Evolutionary conservation across 2,329 filamentous ascomycete species (phyloP).

Genomic region (Aspergillus sp.): DNA sequence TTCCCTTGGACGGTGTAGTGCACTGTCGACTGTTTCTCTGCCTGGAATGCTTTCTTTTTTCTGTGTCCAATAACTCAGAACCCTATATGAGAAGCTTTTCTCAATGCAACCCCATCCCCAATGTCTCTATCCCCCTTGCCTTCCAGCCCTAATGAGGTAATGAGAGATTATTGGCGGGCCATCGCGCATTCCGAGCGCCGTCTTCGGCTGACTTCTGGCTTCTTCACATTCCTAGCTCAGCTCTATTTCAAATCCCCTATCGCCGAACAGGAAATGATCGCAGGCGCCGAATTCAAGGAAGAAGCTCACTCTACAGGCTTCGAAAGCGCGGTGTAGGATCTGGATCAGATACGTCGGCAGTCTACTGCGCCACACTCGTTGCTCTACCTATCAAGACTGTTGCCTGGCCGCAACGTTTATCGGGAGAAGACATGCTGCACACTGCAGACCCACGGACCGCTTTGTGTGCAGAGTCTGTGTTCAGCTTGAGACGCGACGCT

Average conservation of each 20-base stretch:
- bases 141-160: no score
- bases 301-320: neutral
- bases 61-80: constrained; percentile 7
- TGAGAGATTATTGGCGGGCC: no score
- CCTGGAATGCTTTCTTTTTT: constrained; percentile 1
- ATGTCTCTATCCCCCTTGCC: neutral
- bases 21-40: neutral
- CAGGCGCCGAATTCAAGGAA: no score
- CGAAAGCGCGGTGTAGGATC: no score
- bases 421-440: constrained; percentile 26
- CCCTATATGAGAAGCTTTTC: constrained; percentile 9
- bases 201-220: constrained; percentile 5
- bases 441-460: constrained; percentile 26
- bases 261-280: constrained; percentile 10
- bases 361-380: constrained; percentile 7
- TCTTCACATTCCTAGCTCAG: constrained; percentile 10
- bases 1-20: neutral
- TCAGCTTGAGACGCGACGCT: constrained; percentile 12
- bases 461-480: constrained; percentile 17
- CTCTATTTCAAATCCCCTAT: constrained; percentile 11
- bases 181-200: constrained; percentile 12
- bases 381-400: constrained; percentile 16
- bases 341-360: neutral
- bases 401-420: constrained; percentile 12
- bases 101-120: constrained; percentile 3